These are phyloP conservation scores for Chiua virens DNA, from an alignment of 768 basidiomycete species.

Conservation along the genomic window DNA sequence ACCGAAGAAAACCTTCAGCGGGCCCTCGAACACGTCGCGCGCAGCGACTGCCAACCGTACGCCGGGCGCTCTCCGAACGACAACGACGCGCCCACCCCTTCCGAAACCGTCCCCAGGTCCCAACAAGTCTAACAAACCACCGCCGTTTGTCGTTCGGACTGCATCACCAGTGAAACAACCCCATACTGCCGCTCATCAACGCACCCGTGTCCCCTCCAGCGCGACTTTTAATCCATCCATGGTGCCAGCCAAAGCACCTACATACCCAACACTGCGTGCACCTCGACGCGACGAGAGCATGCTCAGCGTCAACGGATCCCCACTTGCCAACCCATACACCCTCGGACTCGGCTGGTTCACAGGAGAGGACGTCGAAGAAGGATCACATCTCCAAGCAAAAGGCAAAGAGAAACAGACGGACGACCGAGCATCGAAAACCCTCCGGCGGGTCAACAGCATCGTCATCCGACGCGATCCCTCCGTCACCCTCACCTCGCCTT, in stretches of 20 bases:
- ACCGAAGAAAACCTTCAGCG: constrained; percentile 47
- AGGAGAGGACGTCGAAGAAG: constrained; percentile 29
- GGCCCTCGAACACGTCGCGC: constrained; percentile 42
- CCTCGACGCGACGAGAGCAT: constrained; percentile 75
- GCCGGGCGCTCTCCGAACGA: constrained; percentile 36
- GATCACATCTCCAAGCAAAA: constrained; percentile 11
- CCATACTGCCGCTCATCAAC: too few species aligned
- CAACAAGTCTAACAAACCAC: constrained; percentile 30
- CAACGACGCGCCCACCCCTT: constrained; percentile 27
- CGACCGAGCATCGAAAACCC: constrained; percentile 9
- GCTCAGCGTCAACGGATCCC: constrained; percentile 82
- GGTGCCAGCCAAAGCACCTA: constrained; percentile 41
- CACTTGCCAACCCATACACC: constrained; percentile 75
- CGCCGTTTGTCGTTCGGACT: constrained; percentile 36
- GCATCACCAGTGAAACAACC: constrained; percentile 53
- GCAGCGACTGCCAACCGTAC: constrained; percentile 42
- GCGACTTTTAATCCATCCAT: constrained; percentile 74
- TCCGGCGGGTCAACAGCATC: constrained; percentile 56
- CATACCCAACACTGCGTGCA: constrained; percentile 52
- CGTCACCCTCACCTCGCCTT: constrained; percentile 36
- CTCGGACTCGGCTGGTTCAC: constrained; percentile 63
- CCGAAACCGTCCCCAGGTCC: constrained; percentile 36
- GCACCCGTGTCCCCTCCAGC: constrained; percentile 52
- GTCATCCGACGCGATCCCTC: constrained; percentile 60
- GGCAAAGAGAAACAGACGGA: constrained; percentile 26